Base-by-base conservation (phyloP, 805 yeast genomes). In the Candida chilensis region DNA sequence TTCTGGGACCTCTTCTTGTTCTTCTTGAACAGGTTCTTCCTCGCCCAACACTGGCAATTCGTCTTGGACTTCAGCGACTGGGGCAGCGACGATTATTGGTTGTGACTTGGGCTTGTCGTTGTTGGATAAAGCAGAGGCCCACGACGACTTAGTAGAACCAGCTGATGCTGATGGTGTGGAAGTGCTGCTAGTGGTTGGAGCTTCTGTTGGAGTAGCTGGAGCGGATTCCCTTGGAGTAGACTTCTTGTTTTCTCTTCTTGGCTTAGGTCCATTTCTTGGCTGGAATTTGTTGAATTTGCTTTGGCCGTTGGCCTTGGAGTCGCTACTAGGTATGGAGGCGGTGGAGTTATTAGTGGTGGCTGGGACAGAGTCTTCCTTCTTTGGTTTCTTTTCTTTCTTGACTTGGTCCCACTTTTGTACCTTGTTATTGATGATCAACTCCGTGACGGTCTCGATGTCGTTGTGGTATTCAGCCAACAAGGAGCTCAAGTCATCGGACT, bases 391-490 rank as follows among this genome's bases (percentile, higher is more conserved):
- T 54, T 78, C 81, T 27, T 70, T 82, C 56, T 78, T 78, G 39
- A 85, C 95, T 44, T 88, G 92, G 50, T 86, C 96, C 96, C 97
- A 90, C 57, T 82, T 85, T 42, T 81, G 70, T 22, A 85, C 94
- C 46, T 82, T 81, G 41, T 95, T 95, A 37, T 86, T 83, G 34
- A 94, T 78, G 56, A 92, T 88, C 54, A 86, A 78, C 48, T 81
- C 88, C 39, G 85, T 79, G 40, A 92, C 84, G 27, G 72, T 68
- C 49, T 81, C 94, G 41, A 87, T 64, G 50, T 82, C 87, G 38
- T 76, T 67, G 26, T 41, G 66, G 42, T 79, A 72, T 57, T 92
- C 97, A 34, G 67, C 65, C 43, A 88, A 75, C 35, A 86, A 75
- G 31, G 79, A 73, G 27, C 66, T 59, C 50, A 92, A 74, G 51